Base-by-base conservation (phyloP, 2,329 filamentous ascomycete genomes). In the Penicillium expansum region DNA sequence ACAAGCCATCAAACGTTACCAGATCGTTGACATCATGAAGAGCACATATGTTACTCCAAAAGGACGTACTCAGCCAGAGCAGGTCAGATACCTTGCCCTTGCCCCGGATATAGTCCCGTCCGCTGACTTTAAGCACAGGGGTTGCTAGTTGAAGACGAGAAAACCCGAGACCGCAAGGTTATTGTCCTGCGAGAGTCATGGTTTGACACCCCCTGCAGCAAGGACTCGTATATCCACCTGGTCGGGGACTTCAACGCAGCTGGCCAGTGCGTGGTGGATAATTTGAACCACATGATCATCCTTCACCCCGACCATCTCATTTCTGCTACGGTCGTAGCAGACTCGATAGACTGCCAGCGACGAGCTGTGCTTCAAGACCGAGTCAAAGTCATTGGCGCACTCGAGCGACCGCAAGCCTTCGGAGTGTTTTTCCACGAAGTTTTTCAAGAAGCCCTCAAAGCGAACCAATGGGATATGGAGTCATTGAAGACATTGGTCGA, bases 251-350 rank as follows among this genome's bases (percentile, higher is more conserved):
- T 95, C 66, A 83, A 88, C 56, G 64, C 75, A 0, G 81, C 78
- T 16, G 90, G 90, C 1, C 85, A 87, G 70, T 96, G 92, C 70
- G 77, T 95, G 45, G 82, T 97, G 60, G 89, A 96, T 69, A 91
- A 97, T 71, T 80, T 83, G 3, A 82, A 92, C 66, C 91, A 94
- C 67, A 89, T 97, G 73, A 79, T 99, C 49, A 92, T 99, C 56
- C 77, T 99, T 14, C 92, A 99, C 69, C 94, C 94, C 0, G 94
- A 99, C 69, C 92, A 97, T 75, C 83, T 99, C 33, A 89, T 99
- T 52, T 97, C 94, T 2, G 89, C 94, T 3, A 97, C 94, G 0
- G 91, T 95, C 5, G 89, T 99, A 42, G 92, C 92, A n/a, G 94
- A 99, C 74, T 96, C 94, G 0, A 96, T 97, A 71, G 88, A 87